A percentile compares a stretch with the other conserved stretches of the same genome.
phyloP scores from a whole-genome alignment of 331 rosid genomes.

The Erythrophleum ivorense region DNA sequence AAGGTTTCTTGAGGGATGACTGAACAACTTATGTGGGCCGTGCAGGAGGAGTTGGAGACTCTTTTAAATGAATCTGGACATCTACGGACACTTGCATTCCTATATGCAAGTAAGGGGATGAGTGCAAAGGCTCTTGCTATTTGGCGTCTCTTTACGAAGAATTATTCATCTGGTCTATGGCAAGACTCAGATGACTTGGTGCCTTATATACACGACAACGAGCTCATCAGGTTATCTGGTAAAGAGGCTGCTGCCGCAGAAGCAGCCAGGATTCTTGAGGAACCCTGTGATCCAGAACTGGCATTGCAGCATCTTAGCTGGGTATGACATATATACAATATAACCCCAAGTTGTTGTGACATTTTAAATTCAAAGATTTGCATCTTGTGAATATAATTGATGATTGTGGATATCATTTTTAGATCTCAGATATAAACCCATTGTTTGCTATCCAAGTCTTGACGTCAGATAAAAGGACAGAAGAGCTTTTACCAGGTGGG shows the following conservation, averaged over 20 bases:
- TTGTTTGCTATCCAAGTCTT: slow-evolving; percentile 69
- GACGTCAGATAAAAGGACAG: slow-evolving; percentile 82
- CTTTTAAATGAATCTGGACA: slow-evolving; percentile 84
- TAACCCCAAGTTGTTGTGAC: no score
- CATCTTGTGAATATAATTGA: no score
- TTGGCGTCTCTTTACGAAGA: slow-evolving; percentile 87
- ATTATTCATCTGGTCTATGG: slow-evolving; percentile 74
- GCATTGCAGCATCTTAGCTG: slow-evolving; percentile 93
- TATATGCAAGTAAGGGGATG: slow-evolving; percentile 86
- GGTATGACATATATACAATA: slow-evolving; percentile 54
- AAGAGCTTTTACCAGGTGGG: slow-evolving; percentile 76
- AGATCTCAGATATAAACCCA: slow-evolving; percentile 88
- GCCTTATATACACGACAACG: slow-evolving; percentile 41
- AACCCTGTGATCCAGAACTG: slow-evolving; percentile 74
- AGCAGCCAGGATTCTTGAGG: slow-evolving; percentile 90
- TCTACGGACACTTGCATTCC: slow-evolving; percentile 88
- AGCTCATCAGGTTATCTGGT: slow-evolving; percentile 56
- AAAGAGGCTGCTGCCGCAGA: slow-evolving; percentile 80
- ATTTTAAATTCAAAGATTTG: no score
- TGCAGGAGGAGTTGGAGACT: slow-evolving; percentile 95
- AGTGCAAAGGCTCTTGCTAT: slow-evolving; percentile 84
- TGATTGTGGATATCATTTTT: slow-evolving; percentile 42
- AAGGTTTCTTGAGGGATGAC: slow-evolving; percentile 57
- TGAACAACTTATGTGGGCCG: slow-evolving; percentile 56
- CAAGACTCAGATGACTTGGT: slow-evolving; percentile 62